Conservation (phyloP, 2,329 filamentous ascomycete species). For the Xylaria polymorpha region DNA sequence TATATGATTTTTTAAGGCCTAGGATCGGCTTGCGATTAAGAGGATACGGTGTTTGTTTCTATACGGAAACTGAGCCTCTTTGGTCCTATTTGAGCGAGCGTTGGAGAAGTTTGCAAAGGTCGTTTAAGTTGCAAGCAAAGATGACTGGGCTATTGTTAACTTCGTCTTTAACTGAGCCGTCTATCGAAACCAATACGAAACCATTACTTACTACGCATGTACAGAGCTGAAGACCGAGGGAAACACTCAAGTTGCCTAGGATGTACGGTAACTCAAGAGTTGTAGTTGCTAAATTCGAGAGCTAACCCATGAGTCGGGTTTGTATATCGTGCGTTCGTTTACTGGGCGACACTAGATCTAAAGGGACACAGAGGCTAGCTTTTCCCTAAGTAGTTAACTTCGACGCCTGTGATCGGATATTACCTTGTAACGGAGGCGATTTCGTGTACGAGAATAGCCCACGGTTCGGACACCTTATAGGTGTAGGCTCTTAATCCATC, state of each 20-base stretch:
- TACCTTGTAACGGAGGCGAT: neutral
- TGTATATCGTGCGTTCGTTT: neutral
- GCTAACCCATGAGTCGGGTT: neutral
- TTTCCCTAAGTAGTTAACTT: neutral
- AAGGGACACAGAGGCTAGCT: neutral
- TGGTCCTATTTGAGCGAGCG: neutral
- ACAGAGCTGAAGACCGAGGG: slow-evolving; percentile 24
- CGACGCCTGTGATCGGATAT: neutral
- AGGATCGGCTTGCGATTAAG: neutral
- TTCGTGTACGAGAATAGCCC: neutral
- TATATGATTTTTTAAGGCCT: neutral
- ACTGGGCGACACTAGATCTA: neutral
- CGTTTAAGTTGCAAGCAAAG: neutral
- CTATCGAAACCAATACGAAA: neutral
- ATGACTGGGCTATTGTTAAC: neutral
- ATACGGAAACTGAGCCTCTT: neutral
- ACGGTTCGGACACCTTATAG: neutral
- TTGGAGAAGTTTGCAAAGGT: neutral
- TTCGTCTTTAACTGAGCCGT: neutral
- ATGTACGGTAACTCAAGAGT: slow-evolving; percentile 13
- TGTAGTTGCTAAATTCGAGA: too few species aligned
- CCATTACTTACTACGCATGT: neutral
- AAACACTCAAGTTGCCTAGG: slow-evolving; percentile 27
- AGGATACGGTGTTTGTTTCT: neutral
- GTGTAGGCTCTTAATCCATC: neutral